Percentiles rank a stretch among this genome's conserved stretches.
Conservation (phyloP, 805 yeast genomes). For the Metschnikowia drakensbergensis region DNA sequence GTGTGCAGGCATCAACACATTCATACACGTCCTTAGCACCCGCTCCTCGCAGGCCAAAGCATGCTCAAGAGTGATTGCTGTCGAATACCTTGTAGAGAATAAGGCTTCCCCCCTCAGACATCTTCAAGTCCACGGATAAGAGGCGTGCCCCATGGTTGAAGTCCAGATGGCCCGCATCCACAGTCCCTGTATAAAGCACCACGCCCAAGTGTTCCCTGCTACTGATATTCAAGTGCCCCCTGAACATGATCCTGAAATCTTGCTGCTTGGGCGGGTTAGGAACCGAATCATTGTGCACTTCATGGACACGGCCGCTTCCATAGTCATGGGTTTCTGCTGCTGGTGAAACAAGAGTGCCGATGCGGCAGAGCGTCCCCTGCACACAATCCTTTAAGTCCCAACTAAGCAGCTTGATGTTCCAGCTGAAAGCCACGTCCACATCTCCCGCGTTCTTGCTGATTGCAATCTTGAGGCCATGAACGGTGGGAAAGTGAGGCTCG, state of each 20-base stretch:
- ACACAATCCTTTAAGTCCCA: constrained; percentile 19
- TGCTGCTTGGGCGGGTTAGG: neutral
- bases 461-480: constrained; percentile 28
- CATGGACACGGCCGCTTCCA: constrained; percentile 27
- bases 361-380: constrained; percentile 23
- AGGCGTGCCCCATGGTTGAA: constrained; percentile 33
- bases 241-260: constrained; percentile 24
- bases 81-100: constrained; percentile 1
- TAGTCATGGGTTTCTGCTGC: constrained; percentile 26
- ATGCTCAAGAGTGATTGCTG: neutral
- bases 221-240: constrained; percentile 23
- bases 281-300: constrained; percentile 16
- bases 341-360: constrained; percentile 23
- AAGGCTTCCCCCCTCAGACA: constrained; percentile 8
- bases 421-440: constrained; percentile 11
- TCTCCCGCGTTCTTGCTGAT: constrained; percentile 11
- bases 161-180: constrained; percentile 31
- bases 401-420: constrained; percentile 29
- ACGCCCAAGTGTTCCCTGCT: constrained; percentile 17
- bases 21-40: too few relatives aligned
- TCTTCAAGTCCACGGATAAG: constrained; percentile 18
- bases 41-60: neutral
- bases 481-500: constrained; percentile 25
- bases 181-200: constrained; percentile 24
- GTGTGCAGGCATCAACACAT: neutral